Base-by-base conservation (phyloP, 352 stramenopile genomes). In the Phytophthora hybrid region DNA sequence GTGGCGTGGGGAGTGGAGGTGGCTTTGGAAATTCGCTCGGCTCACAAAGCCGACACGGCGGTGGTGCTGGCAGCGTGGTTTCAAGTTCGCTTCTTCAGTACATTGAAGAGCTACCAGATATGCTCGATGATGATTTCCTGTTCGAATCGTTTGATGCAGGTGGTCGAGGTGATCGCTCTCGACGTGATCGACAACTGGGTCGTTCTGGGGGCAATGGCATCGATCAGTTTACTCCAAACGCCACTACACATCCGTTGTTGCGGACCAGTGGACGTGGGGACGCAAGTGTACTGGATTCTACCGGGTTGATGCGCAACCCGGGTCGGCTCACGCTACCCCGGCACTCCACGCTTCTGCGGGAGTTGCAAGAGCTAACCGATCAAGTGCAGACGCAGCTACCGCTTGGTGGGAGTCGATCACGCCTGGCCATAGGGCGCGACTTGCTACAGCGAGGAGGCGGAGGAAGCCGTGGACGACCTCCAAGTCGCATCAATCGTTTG, bases 361-460 rank as follows among this genome's bases (percentile, higher is more conserved):
- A 95, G 59, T 71, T 95, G 8, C 84, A 93, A 67, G 88, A 92
- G 49, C 55, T 93, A 47, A 91, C 87, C 0, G 84, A 93, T 10
- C 88, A 95, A 59, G 88, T 93, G 31, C 88, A 95, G 60, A 92
- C 71, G 26, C 88, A 94, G 53, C 32, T 92, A 5, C 80, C 84
- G 10, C 53, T 79, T 31, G 62, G 54, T 51, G 74, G 76, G 13
- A 74, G 52, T 32, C 68, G 57, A 63, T 81, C 59, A 58, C 83
- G 82, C 8, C 61, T 78, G 18, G 69, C 70, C 39, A 44, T 88
- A 14, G 76, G 77, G 16, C 83, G 82, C 16, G 84, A 93, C 32
- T 57, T 84, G 14, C 46, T 92, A 23, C 80, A 82, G 23, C 82
- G 83, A 37, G 60, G 59, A 39, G 62, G 61, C n/a, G 53, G 49